These are phyloP conservation scores for Cladosporium sp. DNA, from an alignment of 2,329 filamentous ascomycete species.

Conservation along the genomic window DNA sequence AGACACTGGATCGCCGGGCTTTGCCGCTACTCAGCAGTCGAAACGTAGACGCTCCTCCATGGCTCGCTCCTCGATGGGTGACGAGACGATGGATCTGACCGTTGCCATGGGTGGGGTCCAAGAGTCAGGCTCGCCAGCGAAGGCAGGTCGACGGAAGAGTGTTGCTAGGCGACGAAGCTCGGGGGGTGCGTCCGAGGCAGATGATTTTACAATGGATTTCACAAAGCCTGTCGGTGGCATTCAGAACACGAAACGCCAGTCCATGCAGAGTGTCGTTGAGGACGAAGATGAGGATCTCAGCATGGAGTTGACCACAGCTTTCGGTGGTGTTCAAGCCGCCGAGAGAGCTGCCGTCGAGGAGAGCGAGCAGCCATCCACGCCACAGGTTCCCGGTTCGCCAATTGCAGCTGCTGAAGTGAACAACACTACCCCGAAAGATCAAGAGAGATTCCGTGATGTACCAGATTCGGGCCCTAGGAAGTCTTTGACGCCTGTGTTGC, in stretches of 20 bases:
- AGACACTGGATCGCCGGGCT: conserved; percentile 30
- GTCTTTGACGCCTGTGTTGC: conserved; percentile 31
- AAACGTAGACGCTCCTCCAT: conserved; percentile 36
- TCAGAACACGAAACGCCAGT: conserved; percentile 14
- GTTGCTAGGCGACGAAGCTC: conserved; percentile 34
- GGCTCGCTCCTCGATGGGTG: conserved; percentile 34
- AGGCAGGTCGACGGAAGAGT: conserved; percentile 24
- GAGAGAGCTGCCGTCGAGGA: conserved; percentile 20
- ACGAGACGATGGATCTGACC: conserved; percentile 38
- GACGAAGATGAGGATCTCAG: conserved; percentile 46
- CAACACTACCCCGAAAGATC: conserved; percentile 53
- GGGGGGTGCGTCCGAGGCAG: conserved; percentile 31
- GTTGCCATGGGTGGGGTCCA: conserved; percentile 34
- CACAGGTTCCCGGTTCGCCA: conserved; percentile 43
- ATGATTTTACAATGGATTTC: conserved; percentile 53
- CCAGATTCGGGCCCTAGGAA: conserved; percentile 36
- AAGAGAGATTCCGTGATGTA: conserved; percentile 53
- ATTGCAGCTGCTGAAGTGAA: conserved; percentile 33
- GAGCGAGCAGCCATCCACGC: conserved; percentile 25
- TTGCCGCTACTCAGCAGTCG: conserved; percentile 16
- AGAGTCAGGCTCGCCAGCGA: conserved; percentile 19
- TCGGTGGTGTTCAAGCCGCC: conserved; percentile 39
- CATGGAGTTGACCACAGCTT: conserved; percentile 49
- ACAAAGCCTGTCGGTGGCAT: conserved; percentile 50
- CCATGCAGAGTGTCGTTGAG: conserved; percentile 30